phyloP scores from a whole-genome alignment of 345 rosid species.

The Aurinia saxatilis region DNA sequence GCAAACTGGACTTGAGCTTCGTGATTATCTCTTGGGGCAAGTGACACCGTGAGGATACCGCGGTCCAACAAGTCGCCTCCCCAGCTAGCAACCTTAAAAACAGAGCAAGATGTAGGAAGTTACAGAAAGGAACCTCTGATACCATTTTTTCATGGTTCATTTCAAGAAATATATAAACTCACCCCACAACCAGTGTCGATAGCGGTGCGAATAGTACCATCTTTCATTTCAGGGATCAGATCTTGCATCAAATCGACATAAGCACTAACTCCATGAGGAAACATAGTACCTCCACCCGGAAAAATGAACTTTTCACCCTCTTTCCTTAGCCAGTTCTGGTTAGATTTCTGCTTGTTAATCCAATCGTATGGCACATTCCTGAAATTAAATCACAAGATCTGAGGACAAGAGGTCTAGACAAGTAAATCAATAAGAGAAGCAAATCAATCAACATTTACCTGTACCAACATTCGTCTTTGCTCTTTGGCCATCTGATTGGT shows the following conservation, averaged over 20 bases:
- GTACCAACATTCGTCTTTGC: slow-evolving; percentile 93
- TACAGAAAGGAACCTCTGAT: background rate
- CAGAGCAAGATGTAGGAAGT: background rate
- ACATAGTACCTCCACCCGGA: slow-evolving; percentile 99
- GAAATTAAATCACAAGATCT: slow-evolving; percentile 19
- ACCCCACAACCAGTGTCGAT: slow-evolving; percentile 99
- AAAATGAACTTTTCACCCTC: slow-evolving; percentile 85
- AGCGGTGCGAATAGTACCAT: slow-evolving; percentile 85
- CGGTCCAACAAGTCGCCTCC: slow-evolving; percentile 96
- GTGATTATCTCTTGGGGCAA: slow-evolving; percentile 97
- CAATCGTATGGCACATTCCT: slow-evolving; percentile 98
- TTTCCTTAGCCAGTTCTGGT: slow-evolving; percentile 93
- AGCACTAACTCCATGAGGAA: slow-evolving; percentile 88
- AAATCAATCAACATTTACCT: slow-evolving; percentile 44
- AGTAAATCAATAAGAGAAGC: background rate
- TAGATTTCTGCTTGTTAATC: slow-evolving; percentile 95
- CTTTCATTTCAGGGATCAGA: slow-evolving; percentile 91
- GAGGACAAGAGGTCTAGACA: background rate
- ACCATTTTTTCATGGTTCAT: background rate
- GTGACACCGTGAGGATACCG: slow-evolving; percentile 81
- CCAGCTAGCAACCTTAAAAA: slow-evolving; percentile 94
- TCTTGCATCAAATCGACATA: slow-evolving; percentile 93
- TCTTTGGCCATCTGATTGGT: slow-evolving; percentile 93
- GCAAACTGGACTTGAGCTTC: slow-evolving; percentile 99
- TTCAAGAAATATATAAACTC: slow-evolving; percentile 15